Percentiles rank a stretch among this genome's conserved stretches.
These are phyloP conservation scores for Sphagnurus paluster DNA, from an alignment of 1,284 basidiomycete genomes.

Conservation along the genomic window DNA sequence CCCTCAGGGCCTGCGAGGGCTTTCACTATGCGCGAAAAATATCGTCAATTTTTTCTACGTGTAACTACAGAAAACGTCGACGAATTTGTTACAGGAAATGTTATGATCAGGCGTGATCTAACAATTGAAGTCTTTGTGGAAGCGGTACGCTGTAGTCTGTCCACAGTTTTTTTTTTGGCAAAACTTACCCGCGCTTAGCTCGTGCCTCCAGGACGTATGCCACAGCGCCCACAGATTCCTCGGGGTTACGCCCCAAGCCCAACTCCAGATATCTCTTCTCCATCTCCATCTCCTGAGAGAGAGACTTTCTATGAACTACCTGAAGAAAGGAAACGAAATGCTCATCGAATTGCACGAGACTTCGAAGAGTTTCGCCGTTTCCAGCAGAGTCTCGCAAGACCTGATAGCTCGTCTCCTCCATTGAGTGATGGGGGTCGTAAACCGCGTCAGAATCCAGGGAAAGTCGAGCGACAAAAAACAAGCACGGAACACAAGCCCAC, in stretches of 20 bases:
- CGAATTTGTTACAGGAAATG: slow-evolving; percentile 44
- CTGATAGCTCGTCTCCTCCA: slow-evolving; percentile 4
- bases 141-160: slow-evolving; percentile 36
- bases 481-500: slow-evolving; percentile 7
- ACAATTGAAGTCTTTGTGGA: slow-evolving; percentile 52
- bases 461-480: slow-evolving; percentile 12
- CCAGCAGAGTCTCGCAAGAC: slow-evolving; percentile 2
- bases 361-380: slow-evolving; percentile 7
- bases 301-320: slow-evolving; percentile 4
- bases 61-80: slow-evolving; percentile 51
- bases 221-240: slow-evolving; percentile 29
- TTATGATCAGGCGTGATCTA: slow-evolving; percentile 44
- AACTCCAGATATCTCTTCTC: slow-evolving; percentile 20
- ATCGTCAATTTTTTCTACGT: slow-evolving; percentile 67
- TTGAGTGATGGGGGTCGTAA: slow-evolving; percentile 4
- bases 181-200: slow-evolving; percentile 22
- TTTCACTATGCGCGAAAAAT: slow-evolving; percentile 66
- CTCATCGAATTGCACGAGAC: neutral
- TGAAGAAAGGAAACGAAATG: slow-evolving; percentile 1
- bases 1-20: slow-evolving; percentile 64
- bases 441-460: neutral
- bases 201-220: slow-evolving; percentile 27
- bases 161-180: neutral
- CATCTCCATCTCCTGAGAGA: slow-evolving; percentile 12
- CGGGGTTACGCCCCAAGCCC: slow-evolving; percentile 16